Conservation (phyloP, 805 yeast genomes). For the Candida cerambycidarum region DNA sequence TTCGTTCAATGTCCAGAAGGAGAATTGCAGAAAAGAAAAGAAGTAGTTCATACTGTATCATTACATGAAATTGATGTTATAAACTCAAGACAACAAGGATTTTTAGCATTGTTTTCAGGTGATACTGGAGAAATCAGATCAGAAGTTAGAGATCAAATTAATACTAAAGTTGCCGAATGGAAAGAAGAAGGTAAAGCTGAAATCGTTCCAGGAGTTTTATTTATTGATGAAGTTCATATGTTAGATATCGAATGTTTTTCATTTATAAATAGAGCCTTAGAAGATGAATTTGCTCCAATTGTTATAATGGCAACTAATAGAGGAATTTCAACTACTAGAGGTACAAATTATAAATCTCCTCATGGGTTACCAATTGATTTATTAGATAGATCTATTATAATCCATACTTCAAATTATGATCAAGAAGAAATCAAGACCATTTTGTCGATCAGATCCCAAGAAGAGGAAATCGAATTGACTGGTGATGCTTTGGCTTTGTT, state of each 20-base stretch:
- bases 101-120: constrained; percentile 90
- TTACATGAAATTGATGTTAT: constrained; percentile 97
- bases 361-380: constrained; percentile 97
- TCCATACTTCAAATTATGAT: constrained; percentile 77
- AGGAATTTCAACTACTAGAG: constrained; percentile 91
- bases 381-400: constrained; percentile 89
- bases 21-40: constrained; percentile 92
- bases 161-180: constrained; percentile 96
- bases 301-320: constrained; percentile 98
- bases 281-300: constrained; percentile 94
- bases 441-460: constrained; percentile 84
- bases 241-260: constrained; percentile 96
- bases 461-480: constrained; percentile 85
- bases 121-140: constrained; percentile 97
- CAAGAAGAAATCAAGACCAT: constrained; percentile 85
- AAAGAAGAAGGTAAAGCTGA: constrained; percentile 98
- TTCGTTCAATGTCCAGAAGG: constrained; percentile 99
- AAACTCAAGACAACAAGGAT: constrained; percentile 96
- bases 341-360: constrained; percentile 90
- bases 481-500: constrained; percentile 83
- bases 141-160: constrained; percentile 94
- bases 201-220: constrained; percentile 94
- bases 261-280: constrained; percentile 91
- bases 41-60: constrained; percentile 96
- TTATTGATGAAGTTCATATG: constrained; percentile 98